Evolutionary conservation across 352 stramenopile genomes (phyloP), one percentile per base, ranked within the genome.

Genomic region (Globisporangium mamillatum): DNA sequence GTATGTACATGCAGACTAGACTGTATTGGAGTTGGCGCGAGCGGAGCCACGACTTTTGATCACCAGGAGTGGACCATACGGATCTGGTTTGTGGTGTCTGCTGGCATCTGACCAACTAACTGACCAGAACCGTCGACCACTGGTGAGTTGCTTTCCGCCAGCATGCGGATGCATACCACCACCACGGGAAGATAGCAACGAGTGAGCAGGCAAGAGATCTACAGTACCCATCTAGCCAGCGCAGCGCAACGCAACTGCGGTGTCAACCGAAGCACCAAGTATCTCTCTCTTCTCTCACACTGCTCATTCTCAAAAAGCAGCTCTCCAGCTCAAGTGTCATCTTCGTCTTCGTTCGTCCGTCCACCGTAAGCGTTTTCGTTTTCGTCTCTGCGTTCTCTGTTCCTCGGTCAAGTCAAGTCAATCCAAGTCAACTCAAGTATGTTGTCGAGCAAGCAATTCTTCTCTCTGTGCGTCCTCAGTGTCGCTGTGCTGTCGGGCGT

Each of bases 341-440:
- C 50, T 29, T 22, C 18, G 46, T 22, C 46, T 22, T 20, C 46
- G n/a, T 29, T 56, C 22, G 44, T n/a, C 50, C n/a, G 27, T 56
- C 50, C 18, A 54, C 22, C 7, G 50, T 56, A 22, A 56, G 9
- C 50, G 27, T 56, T 24, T 56, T 24, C 22, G 12, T 18, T 22
- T 56, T 22, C 9, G 50, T 29, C 50, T 24, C 50, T 56, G 16
- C 22, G 50, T 56, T 16, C 50, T 24, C 22, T 24, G 22, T 25
- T 54, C 22, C 44, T 52, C 44, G 20, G 44, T 7, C 44, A 52
- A 52, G 44, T 52, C 44, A 52, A 55, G 50, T 55, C 50, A 55
- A 55, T 4, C 20, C 50, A 56, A 56, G 50, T 56, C 50, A 56
- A 56, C 0, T 60, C 55, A 41, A 60, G 55, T 46, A 60, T 60